Evolutionary conservation across 2,329 filamentous ascomycete species (phyloP), one percentile per base, ranked within the genome.

Genomic region (Alternaria brassicicola): DNA sequence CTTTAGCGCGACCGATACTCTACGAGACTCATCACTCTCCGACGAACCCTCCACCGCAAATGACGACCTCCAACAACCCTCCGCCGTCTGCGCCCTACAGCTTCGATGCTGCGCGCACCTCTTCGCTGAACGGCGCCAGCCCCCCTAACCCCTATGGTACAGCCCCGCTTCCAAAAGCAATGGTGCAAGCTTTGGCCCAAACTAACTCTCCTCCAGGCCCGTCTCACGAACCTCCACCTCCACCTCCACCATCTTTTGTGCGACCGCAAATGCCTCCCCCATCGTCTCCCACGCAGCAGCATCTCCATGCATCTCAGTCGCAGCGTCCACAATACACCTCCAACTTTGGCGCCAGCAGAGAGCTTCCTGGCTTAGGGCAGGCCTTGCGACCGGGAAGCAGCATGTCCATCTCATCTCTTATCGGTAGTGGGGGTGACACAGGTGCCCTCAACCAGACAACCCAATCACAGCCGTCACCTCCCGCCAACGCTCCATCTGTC

Each of bases 401-500:
- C 77, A 90, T 91, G 88, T 89, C 88, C 45, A 90, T 91, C 75
- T 89, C 87, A n/a, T 88, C 88, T 42, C 85, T 91, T 77, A 83
- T 91, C 59, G 88, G 88, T 58, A 81, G 76, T 76, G 73, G 82
- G 82, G 75, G 82, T 82, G 75, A 80, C 81, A 70, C 76, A 74
- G 68, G 76, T 72, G 62, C 74, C 76, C 50, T 76, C 75, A 51
- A 60, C 42, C 72, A 72, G 59, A 61, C 67, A 59, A 77, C 71
- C 52, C 80, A 85, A 57, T 77, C 81, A 48, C 80, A 84, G 59
- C 80, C 83, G 64, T 80, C 81, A 59, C 82, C 83, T 54, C 65
- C 74, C 48, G 67, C 70, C 26, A 71, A 71, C 65, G 74, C 78
- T 38, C 76, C 78, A 12, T 72, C 76, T 31, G 67, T 72, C 23